Conservation (phyloP, 176 grass and related monocot species). For the Phragmites australis region DNA sequence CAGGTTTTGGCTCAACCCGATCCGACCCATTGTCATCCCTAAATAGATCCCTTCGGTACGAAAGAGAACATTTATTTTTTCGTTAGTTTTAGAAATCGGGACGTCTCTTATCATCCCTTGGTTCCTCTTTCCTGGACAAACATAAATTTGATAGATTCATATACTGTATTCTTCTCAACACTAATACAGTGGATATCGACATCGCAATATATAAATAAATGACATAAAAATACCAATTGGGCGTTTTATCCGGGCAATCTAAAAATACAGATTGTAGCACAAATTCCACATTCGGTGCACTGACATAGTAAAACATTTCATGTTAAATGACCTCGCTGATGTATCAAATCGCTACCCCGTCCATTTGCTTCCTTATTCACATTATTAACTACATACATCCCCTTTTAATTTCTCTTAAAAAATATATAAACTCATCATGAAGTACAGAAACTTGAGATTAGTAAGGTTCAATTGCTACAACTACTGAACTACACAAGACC, state of each 20-base stretch:
- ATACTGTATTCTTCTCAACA: background rate
- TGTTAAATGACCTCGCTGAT: background rate
- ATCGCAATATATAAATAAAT: background rate
- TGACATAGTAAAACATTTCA: background rate
- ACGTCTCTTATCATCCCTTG: background rate
- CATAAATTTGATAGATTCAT: background rate
- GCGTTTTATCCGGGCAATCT: background rate
- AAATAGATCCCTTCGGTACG: background rate
- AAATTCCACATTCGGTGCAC: background rate
- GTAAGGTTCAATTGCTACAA: background rate
- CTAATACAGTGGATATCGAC: background rate
- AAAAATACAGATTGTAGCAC: background rate
- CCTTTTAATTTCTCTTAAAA: background rate
- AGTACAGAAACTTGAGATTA: background rate
- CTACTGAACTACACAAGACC: background rate
- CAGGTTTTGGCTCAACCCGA: no score
- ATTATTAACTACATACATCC: background rate
- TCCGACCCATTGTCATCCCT: no score
- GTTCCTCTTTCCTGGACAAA: background rate
- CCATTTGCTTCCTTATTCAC: background rate
- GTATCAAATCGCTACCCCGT: background rate
- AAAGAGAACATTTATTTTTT: background rate
- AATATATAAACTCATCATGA: background rate
- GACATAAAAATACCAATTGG: background rate
- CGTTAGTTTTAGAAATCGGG: background rate